phyloP scores from a whole-genome alignment of 345 rosid species.

The Camelina sativa region DNA sequence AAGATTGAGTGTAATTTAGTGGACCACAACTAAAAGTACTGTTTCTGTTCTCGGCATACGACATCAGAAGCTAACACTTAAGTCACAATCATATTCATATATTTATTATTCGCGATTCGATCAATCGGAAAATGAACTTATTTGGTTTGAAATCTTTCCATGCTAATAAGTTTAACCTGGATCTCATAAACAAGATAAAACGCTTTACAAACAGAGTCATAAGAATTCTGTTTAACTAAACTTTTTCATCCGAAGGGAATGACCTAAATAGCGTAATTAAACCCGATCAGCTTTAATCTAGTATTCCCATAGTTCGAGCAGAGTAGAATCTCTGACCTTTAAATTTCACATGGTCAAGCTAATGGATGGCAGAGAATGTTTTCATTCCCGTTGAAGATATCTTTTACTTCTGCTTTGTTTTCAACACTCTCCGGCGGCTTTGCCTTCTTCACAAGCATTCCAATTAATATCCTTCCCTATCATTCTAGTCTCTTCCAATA shows the following conservation, averaged over 20 bases:
- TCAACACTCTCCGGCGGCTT: constrained; percentile 28
- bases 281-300: not conserved
- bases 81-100: not conserved
- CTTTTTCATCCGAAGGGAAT: no score
- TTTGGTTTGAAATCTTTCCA: no score
- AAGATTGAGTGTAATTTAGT: no score
- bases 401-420: constrained; percentile 27
- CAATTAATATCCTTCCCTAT: not conserved
- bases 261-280: not conserved
- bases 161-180: no score
- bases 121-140: no score
- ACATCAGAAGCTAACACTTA: not conserved
- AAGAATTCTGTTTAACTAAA: no score
- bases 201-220: no score
- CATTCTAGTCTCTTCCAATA: not conserved
- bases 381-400: constrained; percentile 25
- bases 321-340: not conserved
- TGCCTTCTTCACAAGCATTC: constrained; percentile 33
- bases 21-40: not conserved
- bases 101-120: not conserved
- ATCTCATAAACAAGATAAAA: no score
- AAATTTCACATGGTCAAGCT: not conserved
- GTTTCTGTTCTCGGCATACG: not conserved
- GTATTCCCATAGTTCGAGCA: no score
- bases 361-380: constrained; percentile 31